Percentiles rank a stretch among this genome's conserved stretches.
Conservation (phyloP, 441 rosid species). For the Erodium texanum region DNA sequence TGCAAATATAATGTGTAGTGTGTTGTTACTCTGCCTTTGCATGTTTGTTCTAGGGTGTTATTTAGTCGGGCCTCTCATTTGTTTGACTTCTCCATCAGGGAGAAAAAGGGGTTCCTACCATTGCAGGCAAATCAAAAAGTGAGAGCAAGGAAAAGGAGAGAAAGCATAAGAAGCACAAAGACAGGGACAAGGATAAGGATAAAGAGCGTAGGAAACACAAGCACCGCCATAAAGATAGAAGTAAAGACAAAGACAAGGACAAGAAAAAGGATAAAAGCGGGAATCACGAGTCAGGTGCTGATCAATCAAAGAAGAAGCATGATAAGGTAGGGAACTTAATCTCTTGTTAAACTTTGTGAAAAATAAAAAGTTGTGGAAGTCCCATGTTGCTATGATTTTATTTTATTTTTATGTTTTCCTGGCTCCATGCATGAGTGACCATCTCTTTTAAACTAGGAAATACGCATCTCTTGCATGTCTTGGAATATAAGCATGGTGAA, state of each 20-base stretch:
- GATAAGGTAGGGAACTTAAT: slow-evolving; percentile 18
- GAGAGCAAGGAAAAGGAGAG: slow-evolving; percentile 49
- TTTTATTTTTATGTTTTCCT: neutral
- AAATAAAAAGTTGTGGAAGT: no score
- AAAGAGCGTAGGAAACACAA: slow-evolving; percentile 53
- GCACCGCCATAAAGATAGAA: slow-evolving; percentile 61
- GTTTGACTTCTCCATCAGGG: slow-evolving; percentile 24
- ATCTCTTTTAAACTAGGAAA: neutral
- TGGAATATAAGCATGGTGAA: neutral
- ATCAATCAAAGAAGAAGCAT: slow-evolving; percentile 21
- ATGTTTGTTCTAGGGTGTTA: neutral
- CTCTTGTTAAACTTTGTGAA: neutral
- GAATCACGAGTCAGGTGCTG: slow-evolving; percentile 19
- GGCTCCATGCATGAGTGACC: neutral
- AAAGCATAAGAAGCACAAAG: slow-evolving; percentile 70
- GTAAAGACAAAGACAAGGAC: slow-evolving; percentile 27
- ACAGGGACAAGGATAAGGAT: slow-evolving; percentile 48
- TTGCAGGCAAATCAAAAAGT: slow-evolving; percentile 36
- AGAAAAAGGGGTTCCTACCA: slow-evolving; percentile 44
- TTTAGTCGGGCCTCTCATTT: neutral
- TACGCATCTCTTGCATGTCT: neutral
- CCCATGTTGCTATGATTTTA: no score
- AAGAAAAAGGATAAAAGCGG: slow-evolving; percentile 11
- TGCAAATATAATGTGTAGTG: neutral
- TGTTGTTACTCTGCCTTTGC: neutral